phyloP scores from a whole-genome alignment of 768 basidiomycete genomes.

The Russula sp. region DNA sequence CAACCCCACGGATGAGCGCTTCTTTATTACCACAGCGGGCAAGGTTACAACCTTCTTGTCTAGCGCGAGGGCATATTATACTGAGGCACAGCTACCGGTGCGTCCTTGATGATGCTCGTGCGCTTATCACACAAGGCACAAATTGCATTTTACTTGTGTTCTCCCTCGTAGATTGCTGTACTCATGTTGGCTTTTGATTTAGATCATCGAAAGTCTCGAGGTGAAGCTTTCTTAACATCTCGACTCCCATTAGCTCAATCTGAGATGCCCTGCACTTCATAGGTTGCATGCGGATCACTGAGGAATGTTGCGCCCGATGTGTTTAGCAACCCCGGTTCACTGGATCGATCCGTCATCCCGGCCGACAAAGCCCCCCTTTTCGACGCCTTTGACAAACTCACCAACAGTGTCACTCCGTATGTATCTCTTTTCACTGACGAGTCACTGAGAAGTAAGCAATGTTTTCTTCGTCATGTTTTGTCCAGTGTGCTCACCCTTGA shows the following conservation, averaged over 20 bases:
- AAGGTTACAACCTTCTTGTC: constrained; percentile 11
- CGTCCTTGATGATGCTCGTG: neutral
- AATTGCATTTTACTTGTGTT: neutral
- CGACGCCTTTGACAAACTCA: constrained; percentile 8
- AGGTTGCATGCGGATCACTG: constrained; percentile 6
- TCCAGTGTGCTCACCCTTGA: neutral
- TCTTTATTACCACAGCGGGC: neutral
- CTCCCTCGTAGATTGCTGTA: neutral
- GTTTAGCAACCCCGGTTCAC: constrained; percentile 1
- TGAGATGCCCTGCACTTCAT: neutral
- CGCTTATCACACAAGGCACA: neutral
- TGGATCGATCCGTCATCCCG: constrained; percentile 2
- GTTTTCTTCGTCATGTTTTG: neutral
- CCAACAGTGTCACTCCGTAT: constrained; percentile 3
- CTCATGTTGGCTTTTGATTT: neutral
- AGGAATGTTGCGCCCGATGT: constrained; percentile 8
- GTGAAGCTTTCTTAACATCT: neutral
- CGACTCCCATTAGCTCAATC: neutral
- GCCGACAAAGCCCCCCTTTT: constrained; percentile 8
- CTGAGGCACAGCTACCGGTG: constrained; percentile 6
- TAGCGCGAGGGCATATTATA: constrained; percentile 4
- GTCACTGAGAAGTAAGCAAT: constrained; percentile 2
- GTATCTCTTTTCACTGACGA: neutral
- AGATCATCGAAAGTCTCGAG: constrained; percentile 15
- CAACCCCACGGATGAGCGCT: constrained; percentile 6